These are phyloP conservation scores for Microstegium vimineum DNA, from an alignment of 176 grass and related monocot species.

Conservation along the genomic window DNA sequence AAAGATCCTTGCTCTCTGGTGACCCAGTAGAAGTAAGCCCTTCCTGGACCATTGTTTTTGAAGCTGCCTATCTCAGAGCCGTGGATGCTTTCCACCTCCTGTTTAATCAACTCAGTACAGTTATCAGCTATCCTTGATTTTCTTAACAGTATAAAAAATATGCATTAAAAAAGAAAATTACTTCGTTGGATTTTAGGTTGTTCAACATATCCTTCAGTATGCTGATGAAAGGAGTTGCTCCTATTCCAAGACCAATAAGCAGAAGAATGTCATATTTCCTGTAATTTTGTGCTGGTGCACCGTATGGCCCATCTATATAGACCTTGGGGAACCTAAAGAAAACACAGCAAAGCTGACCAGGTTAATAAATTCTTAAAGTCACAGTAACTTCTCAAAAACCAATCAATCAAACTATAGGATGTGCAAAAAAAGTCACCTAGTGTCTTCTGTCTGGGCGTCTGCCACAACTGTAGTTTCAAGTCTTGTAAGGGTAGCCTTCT, in stretches of 20 bases:
- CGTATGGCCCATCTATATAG: constrained; percentile 86
- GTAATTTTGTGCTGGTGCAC: constrained; percentile 98
- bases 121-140: constrained; percentile 16
- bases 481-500: constrained; percentile 89
- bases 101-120: constrained; percentile 31
- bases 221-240: constrained; percentile 98
- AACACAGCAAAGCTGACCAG: neutral
- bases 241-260: constrained; percentile 91
- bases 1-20: constrained; percentile 99
- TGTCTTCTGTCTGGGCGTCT: constrained; percentile 61
- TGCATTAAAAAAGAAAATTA: constrained; percentile 34
- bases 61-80: constrained; percentile 54
- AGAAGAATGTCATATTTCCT: constrained; percentile 98
- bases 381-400: neutral
- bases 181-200: constrained; percentile 70
- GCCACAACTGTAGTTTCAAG: constrained; percentile 96
- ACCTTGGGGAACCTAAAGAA: constrained; percentile 77
- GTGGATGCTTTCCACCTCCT: constrained; percentile 60
- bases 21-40: constrained; percentile 99
- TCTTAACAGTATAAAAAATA: neutral
- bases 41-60: constrained; percentile 73
- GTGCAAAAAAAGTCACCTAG: constrained; percentile 53
- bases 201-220: constrained; percentile 94
- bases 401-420: neutral
- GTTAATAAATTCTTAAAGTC: constrained; percentile 3